A percentile compares a stretch with the other conserved stretches of the same genome.
phyloP scores from a whole-genome alignment of 345 rosid species.

The Acer negundo region DNA sequence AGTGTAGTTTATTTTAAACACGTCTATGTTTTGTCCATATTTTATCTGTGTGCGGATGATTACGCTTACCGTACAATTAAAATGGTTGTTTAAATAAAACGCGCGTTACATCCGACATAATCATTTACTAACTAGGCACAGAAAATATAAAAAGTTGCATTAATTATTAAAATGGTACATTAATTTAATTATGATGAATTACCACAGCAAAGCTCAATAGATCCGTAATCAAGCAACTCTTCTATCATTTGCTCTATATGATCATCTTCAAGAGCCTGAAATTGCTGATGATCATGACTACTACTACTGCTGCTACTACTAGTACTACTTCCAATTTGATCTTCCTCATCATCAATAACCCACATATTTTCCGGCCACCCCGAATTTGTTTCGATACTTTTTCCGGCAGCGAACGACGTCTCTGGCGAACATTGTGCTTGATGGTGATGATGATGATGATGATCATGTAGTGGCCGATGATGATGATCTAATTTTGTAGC shows the following conservation, averaged over 20 bases:
- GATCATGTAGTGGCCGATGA: neutral
- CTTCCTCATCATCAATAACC: conserved; percentile 31
- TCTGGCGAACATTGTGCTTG: conserved; percentile 22
- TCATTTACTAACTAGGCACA: neutral
- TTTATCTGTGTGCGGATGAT: neutral
- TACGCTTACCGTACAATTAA: neutral
- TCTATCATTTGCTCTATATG: conserved; percentile 79
- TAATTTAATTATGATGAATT: conserved; percentile 19
- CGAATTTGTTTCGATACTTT: conserved; percentile 9
- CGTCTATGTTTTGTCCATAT: too few species aligned
- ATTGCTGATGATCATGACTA: conserved; percentile 20
- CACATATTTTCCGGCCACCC: conserved; percentile 36
- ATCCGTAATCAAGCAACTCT: conserved; percentile 64
- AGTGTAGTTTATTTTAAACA: too few species aligned
- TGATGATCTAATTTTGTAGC: conserved; percentile 19
- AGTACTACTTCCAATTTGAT: conserved; percentile 3
- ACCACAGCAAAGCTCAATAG: conserved; percentile 50
- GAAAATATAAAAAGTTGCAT: conserved; percentile 4
- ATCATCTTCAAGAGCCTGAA: conserved; percentile 57
- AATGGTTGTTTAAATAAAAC: too few species aligned
- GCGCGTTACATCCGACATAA: too few species aligned
- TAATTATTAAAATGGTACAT: conserved; percentile 9
- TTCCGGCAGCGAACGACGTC: neutral
- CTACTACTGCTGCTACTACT: neutral
- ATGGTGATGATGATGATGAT: neutral